A percentile compares a stretch with the other conserved stretches of the same genome.
phyloP scores from a whole-genome alignment of 2,329 filamentous ascomycete species.

The Fusarium penzigii region DNA sequence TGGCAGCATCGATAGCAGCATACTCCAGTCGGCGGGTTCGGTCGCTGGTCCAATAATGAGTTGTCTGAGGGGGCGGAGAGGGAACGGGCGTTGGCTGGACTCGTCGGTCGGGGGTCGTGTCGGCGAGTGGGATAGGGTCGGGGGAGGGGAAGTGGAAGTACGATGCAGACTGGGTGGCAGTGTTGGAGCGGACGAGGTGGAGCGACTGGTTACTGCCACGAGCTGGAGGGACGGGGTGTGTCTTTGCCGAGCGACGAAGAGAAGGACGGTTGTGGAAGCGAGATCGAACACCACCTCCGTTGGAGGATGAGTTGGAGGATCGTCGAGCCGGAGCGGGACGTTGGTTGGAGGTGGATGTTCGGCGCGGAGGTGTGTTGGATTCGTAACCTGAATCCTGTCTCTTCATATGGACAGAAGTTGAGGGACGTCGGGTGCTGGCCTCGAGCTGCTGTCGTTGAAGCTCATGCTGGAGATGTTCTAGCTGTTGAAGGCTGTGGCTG shows the following conservation, averaged over 20 bases:
- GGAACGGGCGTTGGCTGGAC: constrained; percentile 29
- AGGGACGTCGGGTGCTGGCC: constrained; percentile 25
- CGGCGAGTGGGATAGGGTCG: constrained; percentile 37
- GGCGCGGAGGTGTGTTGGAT: constrained; percentile 44
- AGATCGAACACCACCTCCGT: constrained; percentile 19
- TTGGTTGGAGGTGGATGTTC: constrained; percentile 38
- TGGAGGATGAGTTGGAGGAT: constrained; percentile 36
- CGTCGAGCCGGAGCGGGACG: constrained; percentile 34
- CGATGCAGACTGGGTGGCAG: constrained; percentile 34
- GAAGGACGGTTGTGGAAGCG: constrained; percentile 43
- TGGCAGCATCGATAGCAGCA: constrained; percentile 65
- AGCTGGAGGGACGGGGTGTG: constrained; percentile 29
- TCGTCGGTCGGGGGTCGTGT: constrained; percentile 16
- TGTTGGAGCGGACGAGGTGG: constrained; percentile 35
- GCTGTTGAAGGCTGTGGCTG: constrained; percentile 20
- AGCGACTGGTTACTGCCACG: constrained; percentile 37
- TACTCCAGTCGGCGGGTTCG: constrained; percentile 64
- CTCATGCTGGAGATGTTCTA: constrained; percentile 24
- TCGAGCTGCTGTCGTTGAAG: constrained; percentile 22
- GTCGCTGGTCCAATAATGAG: constrained; percentile 69
- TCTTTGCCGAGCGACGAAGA: constrained; percentile 42
- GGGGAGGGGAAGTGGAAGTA: constrained; percentile 54
- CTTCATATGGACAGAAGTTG: constrained; percentile 44
- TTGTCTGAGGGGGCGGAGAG: constrained; percentile 56
- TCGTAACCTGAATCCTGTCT: constrained; percentile 62